Conservation (phyloP, 2,329 filamentous ascomycete species). For the Talaromyces sp. region DNA sequence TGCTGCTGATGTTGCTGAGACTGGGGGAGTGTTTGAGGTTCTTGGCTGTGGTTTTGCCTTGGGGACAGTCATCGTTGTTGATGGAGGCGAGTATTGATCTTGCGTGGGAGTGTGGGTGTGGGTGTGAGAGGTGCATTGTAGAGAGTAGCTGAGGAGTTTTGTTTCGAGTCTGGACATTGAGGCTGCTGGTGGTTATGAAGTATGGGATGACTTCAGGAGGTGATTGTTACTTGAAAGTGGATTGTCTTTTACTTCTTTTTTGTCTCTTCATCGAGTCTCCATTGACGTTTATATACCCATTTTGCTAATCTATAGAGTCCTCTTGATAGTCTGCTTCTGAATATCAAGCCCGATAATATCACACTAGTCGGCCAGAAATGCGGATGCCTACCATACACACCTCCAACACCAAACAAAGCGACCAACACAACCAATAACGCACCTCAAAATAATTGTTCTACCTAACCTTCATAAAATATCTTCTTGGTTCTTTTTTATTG, state of each 20-base stretch:
- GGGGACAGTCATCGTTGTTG: background rate
- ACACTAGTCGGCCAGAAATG: background rate
- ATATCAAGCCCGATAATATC: background rate
- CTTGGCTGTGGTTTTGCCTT: background rate
- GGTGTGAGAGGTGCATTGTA: conserved; percentile 10
- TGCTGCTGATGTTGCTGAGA: background rate
- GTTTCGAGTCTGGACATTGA: conserved; percentile 4
- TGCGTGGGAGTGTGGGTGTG: background rate
- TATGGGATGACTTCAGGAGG: background rate
- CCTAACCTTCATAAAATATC: background rate
- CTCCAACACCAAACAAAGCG: background rate
- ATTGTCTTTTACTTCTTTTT: background rate
- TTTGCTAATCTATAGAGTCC: background rate
- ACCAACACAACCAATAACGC: background rate
- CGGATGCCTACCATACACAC: background rate
- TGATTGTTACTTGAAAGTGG: background rate
- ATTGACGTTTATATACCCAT: background rate
- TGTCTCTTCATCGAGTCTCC: background rate
- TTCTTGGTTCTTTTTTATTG: background rate
- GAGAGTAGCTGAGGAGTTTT: conserved; percentile 4
- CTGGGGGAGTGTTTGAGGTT: background rate
- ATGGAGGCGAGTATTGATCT: background rate
- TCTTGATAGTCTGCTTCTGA: background rate
- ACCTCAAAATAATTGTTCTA: background rate
- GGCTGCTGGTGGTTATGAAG: background rate